phyloP scores from a whole-genome alignment of 495 filamentous ascomycete species.

The Hyaloscypha hepaticicola region DNA sequence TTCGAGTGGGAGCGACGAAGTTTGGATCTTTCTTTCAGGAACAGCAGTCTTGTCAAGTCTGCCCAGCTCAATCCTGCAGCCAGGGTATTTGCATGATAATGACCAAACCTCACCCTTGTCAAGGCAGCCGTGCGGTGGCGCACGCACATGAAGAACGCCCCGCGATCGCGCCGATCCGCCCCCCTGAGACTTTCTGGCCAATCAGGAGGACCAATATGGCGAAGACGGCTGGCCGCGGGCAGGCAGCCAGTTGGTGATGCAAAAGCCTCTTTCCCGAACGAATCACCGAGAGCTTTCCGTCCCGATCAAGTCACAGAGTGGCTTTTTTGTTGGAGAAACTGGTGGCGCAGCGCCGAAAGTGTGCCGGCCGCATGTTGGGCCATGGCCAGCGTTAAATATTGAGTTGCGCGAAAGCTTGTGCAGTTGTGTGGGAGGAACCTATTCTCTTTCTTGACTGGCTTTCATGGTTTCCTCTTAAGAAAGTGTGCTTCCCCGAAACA shows the following conservation, averaged over 20 bases:
- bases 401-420: neutral
- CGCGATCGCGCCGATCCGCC: neutral
- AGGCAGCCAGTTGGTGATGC: neutral
- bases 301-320: neutral
- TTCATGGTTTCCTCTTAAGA: no score
- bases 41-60: neutral
- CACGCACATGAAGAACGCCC: neutral
- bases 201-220: neutral
- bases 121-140: neutral
- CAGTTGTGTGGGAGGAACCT: no score
- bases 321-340: neutral
- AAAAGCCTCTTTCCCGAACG: neutral
- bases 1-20: neutral
- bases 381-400: neutral
- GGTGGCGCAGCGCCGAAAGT: neutral
- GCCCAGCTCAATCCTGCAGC: neutral
- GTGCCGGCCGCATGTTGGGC: neutral
- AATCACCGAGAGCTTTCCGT: neutral
- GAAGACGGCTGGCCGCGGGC: neutral
- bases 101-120: conserved; percentile 4
- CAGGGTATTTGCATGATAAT: conserved; percentile 4
- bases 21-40: neutral
- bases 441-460: no score
- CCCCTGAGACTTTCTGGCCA: neutral
- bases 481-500: no score